These are phyloP conservation scores for Talaromyces sp. DNA, from an alignment of 2,329 filamentous ascomycete genomes.

Conservation along the genomic window DNA sequence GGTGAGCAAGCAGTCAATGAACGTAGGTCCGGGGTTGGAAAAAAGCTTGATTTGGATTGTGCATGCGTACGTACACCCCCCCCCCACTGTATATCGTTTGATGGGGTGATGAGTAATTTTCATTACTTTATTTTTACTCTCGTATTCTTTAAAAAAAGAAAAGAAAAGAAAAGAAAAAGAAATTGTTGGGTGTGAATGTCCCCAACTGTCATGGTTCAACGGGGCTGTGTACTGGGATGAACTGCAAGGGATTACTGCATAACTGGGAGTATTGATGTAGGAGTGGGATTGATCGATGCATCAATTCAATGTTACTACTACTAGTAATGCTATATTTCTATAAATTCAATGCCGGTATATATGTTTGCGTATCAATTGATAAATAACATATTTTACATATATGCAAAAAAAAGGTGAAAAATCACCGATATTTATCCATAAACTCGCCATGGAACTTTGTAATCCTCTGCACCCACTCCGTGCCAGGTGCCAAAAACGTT, in stretches of 20 bases:
- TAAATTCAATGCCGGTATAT: not conserved
- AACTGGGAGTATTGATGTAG: too few relatives aligned
- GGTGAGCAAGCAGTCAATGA: not conserved
- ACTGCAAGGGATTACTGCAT: too few relatives aligned
- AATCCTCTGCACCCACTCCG: constrained; percentile 85
- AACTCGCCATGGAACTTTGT: constrained; percentile 88
- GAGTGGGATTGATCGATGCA: too few relatives aligned
- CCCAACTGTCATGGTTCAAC: too few relatives aligned
- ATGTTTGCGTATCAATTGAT: not conserved
- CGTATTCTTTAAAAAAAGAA: not conserved
- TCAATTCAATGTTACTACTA: not conserved
- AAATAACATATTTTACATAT: not conserved
- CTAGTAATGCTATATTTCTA: not conserved
- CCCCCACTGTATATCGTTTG: not conserved
- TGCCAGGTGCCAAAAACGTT: constrained; percentile 93
- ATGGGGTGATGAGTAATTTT: not conserved
- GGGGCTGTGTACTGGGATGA: too few relatives aligned
- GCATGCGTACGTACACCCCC: not conserved
- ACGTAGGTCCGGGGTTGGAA: not conserved
- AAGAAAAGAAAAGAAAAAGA: too few relatives aligned
- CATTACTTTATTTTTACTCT: not conserved
- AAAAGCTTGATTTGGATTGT: not conserved
- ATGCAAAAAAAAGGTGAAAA: not conserved
- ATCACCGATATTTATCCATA: constrained; percentile 67
- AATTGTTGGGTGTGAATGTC: too few relatives aligned